These are phyloP conservation scores for Ophiostoma angusticollis DNA, from an alignment of 2,329 filamentous ascomycete genomes.

Conservation along the genomic window DNA sequence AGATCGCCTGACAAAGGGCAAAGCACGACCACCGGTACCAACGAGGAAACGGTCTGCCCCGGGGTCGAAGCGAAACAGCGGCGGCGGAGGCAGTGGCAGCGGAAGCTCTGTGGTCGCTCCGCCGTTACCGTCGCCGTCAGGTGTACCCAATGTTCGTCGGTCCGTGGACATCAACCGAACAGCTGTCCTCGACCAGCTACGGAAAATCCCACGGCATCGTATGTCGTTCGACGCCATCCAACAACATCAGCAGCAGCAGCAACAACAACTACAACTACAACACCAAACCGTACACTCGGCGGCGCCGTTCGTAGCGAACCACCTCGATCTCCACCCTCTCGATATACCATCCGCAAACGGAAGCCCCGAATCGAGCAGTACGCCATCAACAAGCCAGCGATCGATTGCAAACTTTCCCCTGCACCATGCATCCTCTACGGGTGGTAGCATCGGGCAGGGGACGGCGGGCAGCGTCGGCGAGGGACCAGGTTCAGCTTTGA, in stretches of 20 bases:
- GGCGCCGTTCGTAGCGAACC: constrained; percentile 25
- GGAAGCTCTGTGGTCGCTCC: too few species aligned
- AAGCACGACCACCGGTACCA: constrained; percentile 22
- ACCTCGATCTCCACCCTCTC: constrained; percentile 32
- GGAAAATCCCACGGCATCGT: constrained; percentile 13
- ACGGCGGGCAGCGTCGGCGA: not conserved
- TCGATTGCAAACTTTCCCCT: constrained; percentile 15
- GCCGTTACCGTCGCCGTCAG: constrained; percentile 16
- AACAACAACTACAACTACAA: not conserved
- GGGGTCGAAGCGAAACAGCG: constrained; percentile 26
- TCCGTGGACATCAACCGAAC: constrained; percentile 18
- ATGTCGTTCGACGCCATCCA: constrained; percentile 18
- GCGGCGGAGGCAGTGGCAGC: too few species aligned
- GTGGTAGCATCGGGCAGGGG: not conserved
- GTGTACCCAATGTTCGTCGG: constrained; percentile 15
- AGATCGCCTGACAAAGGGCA: constrained; percentile 48
- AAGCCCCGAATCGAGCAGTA: constrained; percentile 24
- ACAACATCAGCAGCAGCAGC: constrained; percentile 12
- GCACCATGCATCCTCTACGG: constrained; percentile 15
- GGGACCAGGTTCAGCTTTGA: not conserved
- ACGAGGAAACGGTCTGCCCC: constrained; percentile 47
- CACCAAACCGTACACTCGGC: constrained; percentile 12
- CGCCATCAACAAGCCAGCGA: constrained; percentile 21
- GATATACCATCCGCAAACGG: constrained; percentile 31
- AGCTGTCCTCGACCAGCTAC: constrained; percentile 9